Percentiles rank a stretch among this genome's conserved stretches.
phyloP scores from a whole-genome alignment of 257 asterid genomes.

The Solanum bukasovii region DNA sequence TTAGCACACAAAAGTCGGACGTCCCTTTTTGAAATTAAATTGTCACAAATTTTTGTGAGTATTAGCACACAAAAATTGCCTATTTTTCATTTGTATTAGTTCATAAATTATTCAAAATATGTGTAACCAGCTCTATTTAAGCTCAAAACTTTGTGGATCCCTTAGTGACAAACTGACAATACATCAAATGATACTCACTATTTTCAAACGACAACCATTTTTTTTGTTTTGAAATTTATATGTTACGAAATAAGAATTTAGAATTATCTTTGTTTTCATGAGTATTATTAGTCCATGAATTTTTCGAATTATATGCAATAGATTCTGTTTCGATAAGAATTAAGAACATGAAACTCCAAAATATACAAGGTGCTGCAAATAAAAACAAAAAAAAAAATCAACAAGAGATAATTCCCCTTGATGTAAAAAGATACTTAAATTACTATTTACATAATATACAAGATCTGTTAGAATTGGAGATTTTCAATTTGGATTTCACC shows the following conservation, averaged over 20 bases:
- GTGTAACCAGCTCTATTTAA: no score
- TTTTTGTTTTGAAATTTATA: no score
- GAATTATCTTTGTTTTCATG: neutral
- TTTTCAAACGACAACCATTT: no score
- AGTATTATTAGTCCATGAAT: neutral
- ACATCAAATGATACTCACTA: neutral
- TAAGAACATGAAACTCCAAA: neutral
- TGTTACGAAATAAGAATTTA: neutral
- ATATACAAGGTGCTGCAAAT: neutral
- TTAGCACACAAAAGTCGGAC: neutral
- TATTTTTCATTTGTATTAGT: no score
- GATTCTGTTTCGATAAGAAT: neutral
- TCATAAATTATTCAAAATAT: no score
- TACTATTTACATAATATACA: neutral
- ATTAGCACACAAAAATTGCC: no score
- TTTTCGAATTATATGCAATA: rapidly evolving
- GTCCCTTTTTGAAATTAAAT: no score
- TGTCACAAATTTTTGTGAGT: no score
- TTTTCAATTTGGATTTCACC: neutral
- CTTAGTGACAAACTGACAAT: no score
- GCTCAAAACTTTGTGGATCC: no score
- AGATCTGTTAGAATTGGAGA: neutral
- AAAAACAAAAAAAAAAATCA: neutral
- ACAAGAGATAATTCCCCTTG: neutral
- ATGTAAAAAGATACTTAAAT: neutral